Evolutionary conservation across 176 grass and related monocot genomes (phyloP).

Genomic region (Bolboschoenus planiculmis): DNA sequence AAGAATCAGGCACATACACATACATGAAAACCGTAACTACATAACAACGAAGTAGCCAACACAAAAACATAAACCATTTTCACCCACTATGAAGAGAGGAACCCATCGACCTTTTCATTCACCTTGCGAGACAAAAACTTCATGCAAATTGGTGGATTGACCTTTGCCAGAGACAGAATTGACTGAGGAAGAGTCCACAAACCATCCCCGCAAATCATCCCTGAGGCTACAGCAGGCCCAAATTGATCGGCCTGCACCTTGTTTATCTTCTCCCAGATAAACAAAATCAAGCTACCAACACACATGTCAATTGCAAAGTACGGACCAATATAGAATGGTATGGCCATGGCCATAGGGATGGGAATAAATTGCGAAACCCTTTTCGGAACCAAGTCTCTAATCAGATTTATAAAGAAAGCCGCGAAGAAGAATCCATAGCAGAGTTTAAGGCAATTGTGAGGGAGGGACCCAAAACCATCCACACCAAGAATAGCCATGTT

Average conservation of each 20-base stretch:
- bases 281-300: constrained; percentile 54
- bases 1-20: background rate
- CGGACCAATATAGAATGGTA: constrained; percentile 81
- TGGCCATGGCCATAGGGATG: constrained; percentile 91
- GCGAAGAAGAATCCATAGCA: constrained; percentile 67
- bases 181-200: constrained; percentile 88
- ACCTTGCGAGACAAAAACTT: constrained; percentile 48
- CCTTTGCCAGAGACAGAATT: constrained; percentile 63
- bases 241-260: constrained; percentile 64
- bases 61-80: background rate
- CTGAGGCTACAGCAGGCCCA: constrained; percentile 78
- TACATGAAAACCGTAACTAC: background rate
- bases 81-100: background rate
- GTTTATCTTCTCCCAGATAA: constrained; percentile 62
- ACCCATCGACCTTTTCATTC: constrained; percentile 31
- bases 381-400: constrained; percentile 39
- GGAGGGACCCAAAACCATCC: constrained; percentile 59
- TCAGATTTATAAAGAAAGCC: constrained; percentile 50
- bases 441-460: constrained; percentile 68
- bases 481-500: constrained; percentile 86
- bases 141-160: constrained; percentile 93
- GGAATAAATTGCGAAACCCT: constrained; percentile 59
- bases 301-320: constrained; percentile 96
- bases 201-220: constrained; percentile 83
- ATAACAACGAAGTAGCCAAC: background rate